Conservation (phyloP, 805 yeast genomes). For the Saccharomyces mikatae region DNA sequence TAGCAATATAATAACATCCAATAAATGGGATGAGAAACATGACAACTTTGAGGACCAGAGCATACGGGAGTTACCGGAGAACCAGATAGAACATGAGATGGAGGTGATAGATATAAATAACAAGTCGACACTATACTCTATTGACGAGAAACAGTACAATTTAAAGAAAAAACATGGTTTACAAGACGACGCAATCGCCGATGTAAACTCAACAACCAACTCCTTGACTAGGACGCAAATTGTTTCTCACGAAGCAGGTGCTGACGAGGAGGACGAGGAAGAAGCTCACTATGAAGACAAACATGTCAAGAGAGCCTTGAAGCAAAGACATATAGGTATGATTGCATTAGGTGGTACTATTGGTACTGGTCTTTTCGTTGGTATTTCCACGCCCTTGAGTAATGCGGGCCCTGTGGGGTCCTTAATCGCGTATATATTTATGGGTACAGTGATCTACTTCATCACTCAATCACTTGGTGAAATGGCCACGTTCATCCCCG, state of each 20-base stretch:
- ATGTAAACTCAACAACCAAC: slow-evolving; percentile 5
- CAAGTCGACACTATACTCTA: slow-evolving; percentile 1
- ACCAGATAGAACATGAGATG: slow-evolving; percentile 2
- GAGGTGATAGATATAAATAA: not conserved
- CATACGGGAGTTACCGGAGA: not conserved
- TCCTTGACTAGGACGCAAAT: slow-evolving; percentile 4
- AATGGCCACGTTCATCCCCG: slow-evolving; percentile 69
- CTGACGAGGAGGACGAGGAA: slow-evolving; percentile 19
- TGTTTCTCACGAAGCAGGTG: slow-evolving; percentile 3
- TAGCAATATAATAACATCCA: slow-evolving; percentile 7
- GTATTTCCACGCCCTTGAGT: slow-evolving; percentile 47
- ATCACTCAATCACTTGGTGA: slow-evolving; percentile 64
- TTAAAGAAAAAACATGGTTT: not conserved
- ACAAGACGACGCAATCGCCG: slow-evolving; percentile 1
- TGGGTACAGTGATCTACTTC: slow-evolving; percentile 52
- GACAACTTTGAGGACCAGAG: not conserved
- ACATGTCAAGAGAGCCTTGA: slow-evolving; percentile 48
- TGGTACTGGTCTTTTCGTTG: slow-evolving; percentile 63
- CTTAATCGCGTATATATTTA: slow-evolving; percentile 51
- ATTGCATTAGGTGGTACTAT: slow-evolving; percentile 69
- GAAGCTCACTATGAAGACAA: slow-evolving; percentile 31
- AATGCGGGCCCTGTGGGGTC: slow-evolving; percentile 60
- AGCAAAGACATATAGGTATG: slow-evolving; percentile 61
- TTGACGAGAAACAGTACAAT: slow-evolving; percentile 1
- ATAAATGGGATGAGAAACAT: slow-evolving; percentile 1